Base-by-base conservation (phyloP, 2,329 filamentous ascomycete genomes). In the Clarireedia homoeocarpa region DNA sequence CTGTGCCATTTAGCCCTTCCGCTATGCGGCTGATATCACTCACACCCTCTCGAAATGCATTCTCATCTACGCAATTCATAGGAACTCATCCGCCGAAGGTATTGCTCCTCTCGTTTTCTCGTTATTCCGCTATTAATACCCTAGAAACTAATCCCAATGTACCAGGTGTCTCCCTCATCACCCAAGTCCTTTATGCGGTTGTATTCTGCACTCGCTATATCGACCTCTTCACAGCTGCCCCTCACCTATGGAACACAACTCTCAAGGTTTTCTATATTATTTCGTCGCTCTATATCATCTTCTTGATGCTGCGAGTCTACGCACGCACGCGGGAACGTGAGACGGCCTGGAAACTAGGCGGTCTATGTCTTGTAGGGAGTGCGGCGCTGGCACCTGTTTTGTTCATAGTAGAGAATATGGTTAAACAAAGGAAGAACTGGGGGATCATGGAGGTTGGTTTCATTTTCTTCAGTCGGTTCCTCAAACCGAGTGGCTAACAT, bases 191-290 rank as follows among this genome's bases (percentile, higher is more conserved):
- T 62, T 97, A 97, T 74, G 83, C 86, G 55, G 71, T 86, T 61
- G 91, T 97, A 57, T 97, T 96, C 74, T 77, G 85, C 67, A 85
- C 89, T 4, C 84, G 92, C 59, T 97, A 97, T 73, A 81, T 92
- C 61, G 89, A 96, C 70, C 75, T 96, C 62, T 89, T 95, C 69
- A 67, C 61, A 6, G 62, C 20, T 20, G 0, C 1, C 20, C 20
- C 20, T 20, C 63, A 1, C 59, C 40, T 78, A 81, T 94, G 88
- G 83, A 92, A 94, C 72, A 81, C 86, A 62, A 76, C 87, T 58
- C 87, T 96, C 72, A 96, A 96, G 77, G 78, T 94, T 59, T 89
- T 95, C 73, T 97, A 96, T 73, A 87, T 95, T 59, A 67, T 81
- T 3, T 89, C 88, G 4, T 92, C 88, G 1, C 79, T 91, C 60